phyloP scores from a whole-genome alignment of 805 yeast genomes.

The Hanseniaspora thailandica region DNA sequence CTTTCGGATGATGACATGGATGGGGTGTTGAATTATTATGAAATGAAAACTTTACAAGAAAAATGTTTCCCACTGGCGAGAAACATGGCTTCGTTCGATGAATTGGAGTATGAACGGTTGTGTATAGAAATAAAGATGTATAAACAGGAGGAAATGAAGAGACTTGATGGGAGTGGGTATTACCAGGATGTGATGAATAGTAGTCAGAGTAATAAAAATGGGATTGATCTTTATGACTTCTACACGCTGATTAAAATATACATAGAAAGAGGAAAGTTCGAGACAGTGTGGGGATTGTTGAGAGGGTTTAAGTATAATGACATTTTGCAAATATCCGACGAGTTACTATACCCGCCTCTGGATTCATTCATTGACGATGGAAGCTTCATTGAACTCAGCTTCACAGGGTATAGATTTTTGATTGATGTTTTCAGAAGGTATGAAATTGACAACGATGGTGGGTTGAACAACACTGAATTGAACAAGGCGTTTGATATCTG shows the following conservation, averaged over 20 bases:
- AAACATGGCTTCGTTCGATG: conserved; percentile 26
- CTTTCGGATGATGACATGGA: conserved; percentile 86
- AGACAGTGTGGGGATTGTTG: conserved; percentile 91
- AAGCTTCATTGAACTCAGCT: conserved; percentile 74
- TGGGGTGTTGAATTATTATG: conserved; percentile 61
- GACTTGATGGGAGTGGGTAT: conserved; percentile 18
- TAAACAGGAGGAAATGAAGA: conserved; percentile 25
- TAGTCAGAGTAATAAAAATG: conserved; percentile 29
- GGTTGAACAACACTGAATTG: conserved; percentile 66
- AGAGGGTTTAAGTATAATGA: conserved; percentile 85
- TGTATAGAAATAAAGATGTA: background rate
- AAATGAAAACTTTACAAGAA: conserved; percentile 55
- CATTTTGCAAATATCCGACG: conserved; percentile 72
- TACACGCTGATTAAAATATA: conserved; percentile 64
- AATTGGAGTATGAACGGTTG: conserved; percentile 34
- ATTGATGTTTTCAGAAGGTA: conserved; percentile 81
- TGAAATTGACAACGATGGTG: conserved; percentile 95
- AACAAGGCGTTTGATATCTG: conserved; percentile 67
- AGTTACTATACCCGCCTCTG: conserved; percentile 63
- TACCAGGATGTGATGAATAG: background rate
- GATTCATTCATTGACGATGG: conserved; percentile 56
- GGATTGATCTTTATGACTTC: conserved; percentile 66
- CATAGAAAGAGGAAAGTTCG: conserved; percentile 88
- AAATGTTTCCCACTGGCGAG: conserved; percentile 59
- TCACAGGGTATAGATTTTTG: conserved; percentile 79